phyloP scores from a whole-genome alignment of 768 basidiomycete genomes.

The Melanogaster broomeanus region DNA sequence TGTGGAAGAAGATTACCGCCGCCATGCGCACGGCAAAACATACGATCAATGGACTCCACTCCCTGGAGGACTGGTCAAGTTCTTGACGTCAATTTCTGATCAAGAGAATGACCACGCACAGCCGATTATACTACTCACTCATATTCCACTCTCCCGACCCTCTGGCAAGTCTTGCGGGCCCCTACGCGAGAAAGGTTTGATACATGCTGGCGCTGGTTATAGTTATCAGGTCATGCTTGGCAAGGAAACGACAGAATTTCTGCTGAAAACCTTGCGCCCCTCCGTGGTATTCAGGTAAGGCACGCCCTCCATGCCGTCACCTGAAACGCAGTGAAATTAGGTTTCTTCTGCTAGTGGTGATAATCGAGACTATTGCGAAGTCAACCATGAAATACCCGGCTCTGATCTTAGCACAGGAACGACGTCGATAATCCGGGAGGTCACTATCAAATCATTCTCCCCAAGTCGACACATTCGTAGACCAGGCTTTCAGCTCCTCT shows the following conservation, averaged over 20 bases:
- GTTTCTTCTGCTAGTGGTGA: constrained; percentile 74
- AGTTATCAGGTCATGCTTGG: constrained; percentile 86
- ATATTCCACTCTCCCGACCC: constrained; percentile 82
- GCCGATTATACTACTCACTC: constrained; percentile 66
- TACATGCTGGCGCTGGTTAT: constrained; percentile 73
- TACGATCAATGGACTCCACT: constrained; percentile 61
- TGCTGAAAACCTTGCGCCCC: constrained; percentile 70
- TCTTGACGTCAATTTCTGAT: constrained; percentile 47
- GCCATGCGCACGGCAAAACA: constrained; percentile 46
- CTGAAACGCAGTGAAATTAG: background rate
- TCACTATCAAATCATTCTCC: constrained; percentile 88
- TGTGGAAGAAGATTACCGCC: constrained; percentile 79
- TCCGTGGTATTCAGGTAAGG: constrained; percentile 69
- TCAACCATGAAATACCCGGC: constrained; percentile 49
- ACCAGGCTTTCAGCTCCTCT: constrained; percentile 87
- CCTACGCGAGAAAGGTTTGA: constrained; percentile 67
- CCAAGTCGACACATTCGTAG: constrained; percentile 67
- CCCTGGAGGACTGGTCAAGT: constrained; percentile 56
- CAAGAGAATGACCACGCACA: constrained; percentile 30
- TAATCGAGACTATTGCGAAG: constrained; percentile 90
- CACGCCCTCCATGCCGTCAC: background rate
- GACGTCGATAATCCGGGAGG: constrained; percentile 55
- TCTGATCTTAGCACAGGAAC: constrained; percentile 19
- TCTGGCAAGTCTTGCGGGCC: constrained; percentile 79
- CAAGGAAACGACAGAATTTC: constrained; percentile 73